Percentiles rank a stretch among this genome's conserved stretches.
These are phyloP conservation scores for Periconia sp. DNA, from an alignment of 2,329 filamentous ascomycete species.

Conservation along the genomic window DNA sequence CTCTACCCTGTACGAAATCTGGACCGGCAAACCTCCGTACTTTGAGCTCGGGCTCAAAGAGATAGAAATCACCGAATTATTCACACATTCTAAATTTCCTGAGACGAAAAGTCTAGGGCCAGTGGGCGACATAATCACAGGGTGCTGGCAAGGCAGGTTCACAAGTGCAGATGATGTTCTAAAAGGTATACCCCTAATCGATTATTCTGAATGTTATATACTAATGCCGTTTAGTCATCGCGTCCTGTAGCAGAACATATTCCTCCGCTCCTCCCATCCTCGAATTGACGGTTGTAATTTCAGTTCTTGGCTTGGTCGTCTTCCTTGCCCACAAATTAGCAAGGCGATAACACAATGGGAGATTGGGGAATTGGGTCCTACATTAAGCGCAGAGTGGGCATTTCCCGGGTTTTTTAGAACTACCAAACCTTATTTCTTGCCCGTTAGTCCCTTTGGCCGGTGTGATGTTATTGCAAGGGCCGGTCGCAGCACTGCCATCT, in stretches of 20 bases:
- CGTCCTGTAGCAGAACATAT: constrained; percentile 4
- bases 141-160: constrained; percentile 15
- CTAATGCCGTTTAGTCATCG: constrained; percentile 7
- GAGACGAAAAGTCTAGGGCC: constrained; percentile 13
- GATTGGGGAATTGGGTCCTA: constrained; percentile 5
- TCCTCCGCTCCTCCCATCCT: constrained; percentile 6
- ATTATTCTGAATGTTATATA: constrained; percentile 5
- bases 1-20: constrained; percentile 19
- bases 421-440: constrained; percentile 7
- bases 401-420: constrained; percentile 8
- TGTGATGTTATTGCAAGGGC: constrained; percentile 8
- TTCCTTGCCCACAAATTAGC: constrained; percentile 10
- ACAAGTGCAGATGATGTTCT: constrained; percentile 12
- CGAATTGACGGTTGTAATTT: constrained; percentile 9
- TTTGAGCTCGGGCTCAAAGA: constrained; percentile 7
- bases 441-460: constrained; percentile 7
- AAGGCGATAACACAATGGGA: constrained; percentile 8
- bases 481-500: constrained; percentile 8
- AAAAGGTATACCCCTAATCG: constrained; percentile 5
- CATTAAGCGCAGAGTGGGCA: constrained; percentile 11
- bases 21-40: constrained; percentile 12
- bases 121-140: constrained; percentile 11
- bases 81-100: constrained; percentile 10
- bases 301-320: constrained; percentile 8
- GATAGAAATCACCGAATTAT: constrained; percentile 7